Evolutionary conservation across 2,329 filamentous ascomycete genomes (phyloP).

Genomic region (Aspergillus vadensis): DNA sequence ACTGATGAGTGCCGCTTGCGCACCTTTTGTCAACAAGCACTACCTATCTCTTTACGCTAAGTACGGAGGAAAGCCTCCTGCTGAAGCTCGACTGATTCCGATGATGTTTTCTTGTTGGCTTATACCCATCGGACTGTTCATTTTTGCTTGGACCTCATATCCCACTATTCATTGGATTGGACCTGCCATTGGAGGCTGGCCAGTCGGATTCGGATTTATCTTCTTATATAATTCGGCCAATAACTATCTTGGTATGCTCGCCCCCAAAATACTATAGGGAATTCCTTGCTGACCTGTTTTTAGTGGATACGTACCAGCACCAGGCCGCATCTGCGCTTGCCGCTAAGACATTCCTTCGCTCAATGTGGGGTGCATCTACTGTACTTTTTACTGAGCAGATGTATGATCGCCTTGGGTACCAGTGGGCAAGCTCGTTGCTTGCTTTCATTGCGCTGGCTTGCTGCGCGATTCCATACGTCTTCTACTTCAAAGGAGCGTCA

Average conservation of each 20-base stretch:
- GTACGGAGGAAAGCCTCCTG: conserved; percentile 71
- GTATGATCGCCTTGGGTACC: conserved; percentile 70
- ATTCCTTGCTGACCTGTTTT: conserved; percentile 15
- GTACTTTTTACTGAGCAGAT: conserved; percentile 83
- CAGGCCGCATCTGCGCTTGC: conserved; percentile 80
- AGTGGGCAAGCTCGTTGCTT: conserved; percentile 74
- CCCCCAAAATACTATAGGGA: background rate
- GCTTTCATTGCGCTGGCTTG: conserved; percentile 75
- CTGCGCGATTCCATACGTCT: conserved; percentile 79
- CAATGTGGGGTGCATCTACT: conserved; percentile 75
- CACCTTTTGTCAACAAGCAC: conserved; percentile 77
- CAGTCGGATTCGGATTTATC: conserved; percentile 78
- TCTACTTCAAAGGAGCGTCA: conserved; percentile 73
- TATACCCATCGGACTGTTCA: conserved; percentile 67
- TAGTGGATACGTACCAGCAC: conserved; percentile 66
- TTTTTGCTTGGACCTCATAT: conserved; percentile 72
- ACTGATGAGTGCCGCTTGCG: conserved; percentile 64
- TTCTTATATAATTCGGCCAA: conserved; percentile 80
- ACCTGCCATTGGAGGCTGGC: conserved; percentile 69
- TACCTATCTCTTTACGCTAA: conserved; percentile 67
- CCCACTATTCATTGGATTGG: conserved; percentile 67
- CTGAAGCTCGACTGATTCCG: conserved; percentile 75
- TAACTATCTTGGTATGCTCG: conserved; percentile 61
- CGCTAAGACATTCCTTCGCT: conserved; percentile 77
- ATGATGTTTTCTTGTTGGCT: conserved; percentile 80